Evolutionary conservation across 2,329 filamentous ascomycete genomes (phyloP), one percentile per base, ranked within the genome.

Genomic region (Penicillium sp.): DNA sequence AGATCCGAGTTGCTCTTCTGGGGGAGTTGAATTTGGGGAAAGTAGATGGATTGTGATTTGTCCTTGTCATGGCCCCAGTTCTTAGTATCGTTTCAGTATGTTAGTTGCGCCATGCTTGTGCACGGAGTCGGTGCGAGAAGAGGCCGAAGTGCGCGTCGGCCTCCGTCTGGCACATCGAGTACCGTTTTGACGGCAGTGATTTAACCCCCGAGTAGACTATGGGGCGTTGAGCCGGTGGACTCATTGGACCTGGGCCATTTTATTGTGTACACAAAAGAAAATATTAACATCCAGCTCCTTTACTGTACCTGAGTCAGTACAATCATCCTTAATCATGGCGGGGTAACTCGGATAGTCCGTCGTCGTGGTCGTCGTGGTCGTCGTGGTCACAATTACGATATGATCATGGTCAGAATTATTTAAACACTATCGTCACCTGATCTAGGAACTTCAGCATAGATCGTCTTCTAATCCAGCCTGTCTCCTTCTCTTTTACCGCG

Each of bases 1-100:
- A 66, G 61, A 65, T 64, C 68, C 69, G 68, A 69, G 63, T 40
- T 58, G 38, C 37, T 33, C 33, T 35, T 40, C 22, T 30, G 19
- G 24, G 7, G 45, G 17, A 22, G n/a, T 44, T 42, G 19, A 44
- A 13, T 15, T 22, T 22, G 40, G 19, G 35, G 50, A 30, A 49
- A 10, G 2, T 0, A 49, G 30, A 30, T 19, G 10, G 24, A 35
- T 35, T 33, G n/a, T 51, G 30, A 51, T 22, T 51, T 51, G 47
- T 19, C 3, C 45, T 10, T 35, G 19, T 9, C 4, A 35, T 35
- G 28, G 28, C 28, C 47, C n/a, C 28, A 35, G 47, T 35, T 10
- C 28, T 49, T 28, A 12, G 17, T 30, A n/a, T 17, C 4, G 45
- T 4, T 15, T 30, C 13, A 49, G 24, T 49, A 17, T 13, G 45